Percentiles rank a stretch among this genome's conserved stretches.
Evolutionary conservation across 306 rosid species (phyloP).

Genomic region (Sophora flavescens): DNA sequence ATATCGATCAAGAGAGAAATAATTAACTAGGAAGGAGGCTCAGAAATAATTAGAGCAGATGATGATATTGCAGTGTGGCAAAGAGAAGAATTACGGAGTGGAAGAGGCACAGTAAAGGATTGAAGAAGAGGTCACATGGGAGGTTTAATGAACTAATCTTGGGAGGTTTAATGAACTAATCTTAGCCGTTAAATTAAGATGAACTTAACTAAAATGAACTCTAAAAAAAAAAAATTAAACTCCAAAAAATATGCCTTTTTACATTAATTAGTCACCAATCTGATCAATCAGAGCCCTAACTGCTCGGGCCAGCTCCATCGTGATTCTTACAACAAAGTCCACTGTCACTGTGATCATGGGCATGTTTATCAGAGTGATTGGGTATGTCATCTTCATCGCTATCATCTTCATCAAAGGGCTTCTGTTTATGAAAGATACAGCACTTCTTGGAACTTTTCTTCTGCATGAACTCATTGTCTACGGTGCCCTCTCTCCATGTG

Average conservation of each 20-base stretch:
- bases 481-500: conserved; percentile 89
- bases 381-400: conserved; percentile 70
- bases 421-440: conserved; percentile 89
- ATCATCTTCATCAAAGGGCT: conserved; percentile 88
- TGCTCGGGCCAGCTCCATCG: conserved; percentile 56
- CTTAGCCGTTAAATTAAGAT: no score
- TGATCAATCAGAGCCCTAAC: conserved; percentile 41
- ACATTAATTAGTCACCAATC: conserved; percentile 10
- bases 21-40: no score
- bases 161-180: no score
- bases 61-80: no score
- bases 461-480: conserved; percentile 96
- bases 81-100: no score
- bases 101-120: no score
- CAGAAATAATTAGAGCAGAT: no score
- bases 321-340: conserved; percentile 59
- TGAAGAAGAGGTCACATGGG: no score
- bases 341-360: conserved; percentile 45
- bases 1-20: no score
- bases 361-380: conserved; percentile 42
- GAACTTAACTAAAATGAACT: no score
- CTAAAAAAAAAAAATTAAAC: not conserved
- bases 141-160: no score
- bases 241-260: conserved; percentile 22
- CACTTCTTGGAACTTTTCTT: conserved; percentile 98